Percentiles rank a stretch among this genome's conserved stretches.
These are phyloP conservation scores for Aegilops sharonensis DNA, from an alignment of 176 grass and related monocot genomes.

Conservation along the genomic window DNA sequence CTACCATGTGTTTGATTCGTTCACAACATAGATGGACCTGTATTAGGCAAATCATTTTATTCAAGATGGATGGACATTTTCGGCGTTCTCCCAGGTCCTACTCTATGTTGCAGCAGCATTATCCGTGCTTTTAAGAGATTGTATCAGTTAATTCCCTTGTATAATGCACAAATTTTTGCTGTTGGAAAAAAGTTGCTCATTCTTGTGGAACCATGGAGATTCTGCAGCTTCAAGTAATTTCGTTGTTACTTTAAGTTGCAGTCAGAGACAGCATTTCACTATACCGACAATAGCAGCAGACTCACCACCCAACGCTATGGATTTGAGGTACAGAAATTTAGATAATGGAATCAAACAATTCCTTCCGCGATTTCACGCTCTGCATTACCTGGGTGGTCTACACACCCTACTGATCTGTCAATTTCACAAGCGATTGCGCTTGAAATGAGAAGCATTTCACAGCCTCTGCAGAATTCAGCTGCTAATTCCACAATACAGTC, in stretches of 20 bases:
- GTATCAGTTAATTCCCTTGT: background rate
- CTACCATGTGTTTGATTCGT: constrained; percentile 1
- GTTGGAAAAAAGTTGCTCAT: background rate
- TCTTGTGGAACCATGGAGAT: background rate
- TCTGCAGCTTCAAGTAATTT: background rate
- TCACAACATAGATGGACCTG: background rate
- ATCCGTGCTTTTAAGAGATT: background rate
- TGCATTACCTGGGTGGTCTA: background rate
- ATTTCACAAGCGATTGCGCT: constrained; percentile 18
- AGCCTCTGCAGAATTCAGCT: background rate
- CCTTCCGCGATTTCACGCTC: background rate
- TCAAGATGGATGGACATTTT: background rate
- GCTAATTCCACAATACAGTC: background rate
- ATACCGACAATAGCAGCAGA: background rate
- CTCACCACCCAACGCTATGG: background rate
- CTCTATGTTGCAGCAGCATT: constrained; percentile 13
- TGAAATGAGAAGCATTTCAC: background rate
- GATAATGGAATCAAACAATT: background rate
- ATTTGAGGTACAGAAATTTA: background rate
- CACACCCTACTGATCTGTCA: background rate
- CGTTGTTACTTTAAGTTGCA: background rate
- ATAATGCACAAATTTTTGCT: background rate
- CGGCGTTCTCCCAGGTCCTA: background rate
- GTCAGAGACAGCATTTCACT: background rate
- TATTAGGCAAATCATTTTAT: background rate